These are phyloP conservation scores for Hypoxylon intermedium DNA, from an alignment of 495 filamentous ascomycete species.

Conservation along the genomic window DNA sequence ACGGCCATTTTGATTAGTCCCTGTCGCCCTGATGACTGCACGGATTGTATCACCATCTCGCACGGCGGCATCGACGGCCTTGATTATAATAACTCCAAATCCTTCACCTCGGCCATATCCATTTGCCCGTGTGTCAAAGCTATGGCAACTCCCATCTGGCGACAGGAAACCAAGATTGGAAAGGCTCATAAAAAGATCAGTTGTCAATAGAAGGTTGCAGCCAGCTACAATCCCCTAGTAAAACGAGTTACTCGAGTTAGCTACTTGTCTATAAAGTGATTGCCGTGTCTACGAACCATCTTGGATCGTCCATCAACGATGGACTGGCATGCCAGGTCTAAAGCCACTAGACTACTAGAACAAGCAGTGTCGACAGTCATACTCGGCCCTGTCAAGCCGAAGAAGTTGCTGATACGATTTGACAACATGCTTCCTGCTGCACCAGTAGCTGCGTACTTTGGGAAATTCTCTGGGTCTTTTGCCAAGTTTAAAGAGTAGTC, in stretches of 20 bases:
- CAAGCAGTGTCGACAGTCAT: slow-evolving; percentile 83
- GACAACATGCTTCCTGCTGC: not conserved
- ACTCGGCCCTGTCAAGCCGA: slow-evolving; percentile 58
- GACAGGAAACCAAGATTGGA: slow-evolving; percentile 38
- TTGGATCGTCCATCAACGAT: slow-evolving; percentile 52
- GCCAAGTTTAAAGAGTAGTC: not conserved
- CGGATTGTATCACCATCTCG: slow-evolving; percentile 57
- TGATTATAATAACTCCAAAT: slow-evolving; percentile 58
- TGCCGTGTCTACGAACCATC: slow-evolving; percentile 55
- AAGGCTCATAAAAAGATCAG: slow-evolving; percentile 38
- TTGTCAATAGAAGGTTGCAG: slow-evolving; percentile 51
- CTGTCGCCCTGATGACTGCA: slow-evolving; percentile 60
- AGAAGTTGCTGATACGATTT: slow-evolving; percentile 47
- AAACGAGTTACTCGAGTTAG: not conserved
- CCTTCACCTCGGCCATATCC: slow-evolving; percentile 68
- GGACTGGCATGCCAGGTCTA: slow-evolving; percentile 71
- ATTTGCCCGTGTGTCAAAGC: slow-evolving; percentile 61
- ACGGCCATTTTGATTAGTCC: slow-evolving; percentile 60
- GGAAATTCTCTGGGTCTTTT: not conserved
- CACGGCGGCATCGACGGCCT: slow-evolving; percentile 54
- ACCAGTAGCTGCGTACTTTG: not conserved
- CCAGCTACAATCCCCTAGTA: slow-evolving; percentile 57
- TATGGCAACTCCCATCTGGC: slow-evolving; percentile 49
- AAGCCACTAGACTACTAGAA: slow-evolving; percentile 62
- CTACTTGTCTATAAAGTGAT: not conserved